Percentiles rank a stretch among this genome's conserved stretches.
phyloP scores from a whole-genome alignment of 352 stramenopile genomes.

The Pythium sukuiense region DNA sequence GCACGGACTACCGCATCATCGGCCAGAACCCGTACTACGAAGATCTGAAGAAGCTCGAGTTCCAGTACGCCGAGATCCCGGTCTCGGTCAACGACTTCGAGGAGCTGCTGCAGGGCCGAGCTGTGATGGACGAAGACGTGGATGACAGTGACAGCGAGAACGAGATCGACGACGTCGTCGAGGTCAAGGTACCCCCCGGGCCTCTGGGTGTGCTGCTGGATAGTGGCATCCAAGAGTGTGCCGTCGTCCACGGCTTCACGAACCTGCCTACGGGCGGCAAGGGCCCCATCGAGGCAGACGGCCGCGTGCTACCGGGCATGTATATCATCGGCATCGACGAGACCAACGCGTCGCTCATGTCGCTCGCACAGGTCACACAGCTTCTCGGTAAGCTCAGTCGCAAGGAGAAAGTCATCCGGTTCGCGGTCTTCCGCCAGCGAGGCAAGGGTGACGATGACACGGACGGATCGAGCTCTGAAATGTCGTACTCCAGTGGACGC shows the following conservation, averaged over 20 bases:
- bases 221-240: constrained; percentile 75
- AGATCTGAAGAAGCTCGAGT: constrained; percentile 67
- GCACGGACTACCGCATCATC: constrained; percentile 83
- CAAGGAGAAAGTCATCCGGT: constrained; percentile 82
- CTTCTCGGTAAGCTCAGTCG: constrained; percentile 69
- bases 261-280: constrained; percentile 57
- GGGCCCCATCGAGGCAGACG: constrained; percentile 62
- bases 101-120: constrained; percentile 63
- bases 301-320: constrained; percentile 72
- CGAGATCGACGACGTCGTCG: constrained; percentile 75
- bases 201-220: constrained; percentile 75
- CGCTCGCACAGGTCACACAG: constrained; percentile 58
- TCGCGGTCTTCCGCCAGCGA: constrained; percentile 62
- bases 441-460: constrained; percentile 43
- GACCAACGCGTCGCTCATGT: constrained; percentile 82
- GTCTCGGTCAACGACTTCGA: constrained; percentile 31
- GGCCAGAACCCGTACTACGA: constrained; percentile 73
- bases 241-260: constrained; percentile 81
- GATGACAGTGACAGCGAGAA: constrained; percentile 78
- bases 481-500: constrained; percentile 34
- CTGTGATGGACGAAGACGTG: constrained; percentile 84
- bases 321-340: constrained; percentile 89
- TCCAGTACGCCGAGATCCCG: constrained; percentile 69
- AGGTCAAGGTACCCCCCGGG: constrained; percentile 69
- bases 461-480: constrained; percentile 41